Conservation (phyloP, 1,139 yeast species). For the Geotrichum europaeum region DNA sequence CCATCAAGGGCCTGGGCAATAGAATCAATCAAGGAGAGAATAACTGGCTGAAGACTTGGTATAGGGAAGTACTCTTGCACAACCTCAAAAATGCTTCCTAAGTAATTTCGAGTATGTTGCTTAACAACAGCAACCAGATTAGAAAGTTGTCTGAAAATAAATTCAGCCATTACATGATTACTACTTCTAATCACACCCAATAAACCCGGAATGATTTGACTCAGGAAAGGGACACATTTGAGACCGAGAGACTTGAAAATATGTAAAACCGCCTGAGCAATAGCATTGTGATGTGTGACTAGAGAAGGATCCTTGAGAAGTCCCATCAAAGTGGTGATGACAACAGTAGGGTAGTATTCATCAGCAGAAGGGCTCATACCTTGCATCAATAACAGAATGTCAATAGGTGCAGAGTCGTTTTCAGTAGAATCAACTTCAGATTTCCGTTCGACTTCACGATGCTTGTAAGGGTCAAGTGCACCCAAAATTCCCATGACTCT, state of each 20-base stretch:
- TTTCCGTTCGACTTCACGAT: constrained; percentile 80
- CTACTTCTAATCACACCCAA: constrained; percentile 79
- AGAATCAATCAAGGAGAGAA: constrained; percentile 74
- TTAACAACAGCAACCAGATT: constrained; percentile 76
- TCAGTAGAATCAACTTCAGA: constrained; percentile 56
- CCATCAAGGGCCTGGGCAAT: constrained; percentile 84
- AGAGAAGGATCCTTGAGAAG: constrained; percentile 80
- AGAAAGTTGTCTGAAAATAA: constrained; percentile 84
- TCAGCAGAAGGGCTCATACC: constrained; percentile 93
- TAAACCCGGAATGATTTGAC: constrained; percentile 84
- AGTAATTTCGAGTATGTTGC: constrained; percentile 80
- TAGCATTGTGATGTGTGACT: constrained; percentile 81
- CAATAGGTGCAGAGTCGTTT: constrained; percentile 83
- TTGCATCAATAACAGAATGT: constrained; percentile 81
- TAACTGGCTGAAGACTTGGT: constrained; percentile 66
- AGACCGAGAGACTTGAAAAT: constrained; percentile 85
- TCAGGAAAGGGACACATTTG: constrained; percentile 79
- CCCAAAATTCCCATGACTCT: constrained; percentile 87
- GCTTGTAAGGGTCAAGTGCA: constrained; percentile 93
- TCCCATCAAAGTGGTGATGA: constrained; percentile 75
- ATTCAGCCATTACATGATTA: constrained; percentile 75
- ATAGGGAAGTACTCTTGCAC: constrained; percentile 69
- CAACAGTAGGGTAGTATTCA: constrained; percentile 94
- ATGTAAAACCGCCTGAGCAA: constrained; percentile 85
- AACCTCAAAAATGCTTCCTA: constrained; percentile 69